Percentiles rank a stretch among this genome's conserved stretches.
phyloP scores from a whole-genome alignment of 2,329 filamentous ascomycete species.

The Clarireedia hainanense region DNA sequence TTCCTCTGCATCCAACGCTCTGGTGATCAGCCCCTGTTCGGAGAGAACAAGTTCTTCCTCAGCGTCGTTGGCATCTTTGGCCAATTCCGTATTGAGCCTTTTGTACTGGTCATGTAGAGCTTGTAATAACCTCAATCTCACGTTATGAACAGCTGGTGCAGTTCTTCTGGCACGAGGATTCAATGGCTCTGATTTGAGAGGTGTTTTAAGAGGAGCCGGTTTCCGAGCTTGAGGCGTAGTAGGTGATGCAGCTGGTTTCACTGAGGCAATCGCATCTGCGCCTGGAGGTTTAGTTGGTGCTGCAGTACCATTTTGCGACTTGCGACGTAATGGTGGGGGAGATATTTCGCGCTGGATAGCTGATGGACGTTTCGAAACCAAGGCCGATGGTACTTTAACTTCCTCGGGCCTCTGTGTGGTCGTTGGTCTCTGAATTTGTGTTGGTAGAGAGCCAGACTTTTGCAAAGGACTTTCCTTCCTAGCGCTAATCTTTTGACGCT shows the following conservation, averaged over 20 bases:
- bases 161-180: constrained; percentile 58
- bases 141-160: constrained; percentile 49
- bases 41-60: constrained; percentile 50
- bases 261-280: neutral
- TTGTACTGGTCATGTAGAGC: constrained; percentile 57
- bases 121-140: constrained; percentile 50
- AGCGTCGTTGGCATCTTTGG: constrained; percentile 41
- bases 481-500: constrained; percentile 26
- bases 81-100: constrained; percentile 58
- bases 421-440: neutral
- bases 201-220: constrained; percentile 14
- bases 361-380: constrained; percentile 6
- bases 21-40: constrained; percentile 58
- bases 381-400: neutral
- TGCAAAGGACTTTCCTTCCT: constrained; percentile 4
- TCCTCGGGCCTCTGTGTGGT: neutral
- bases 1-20: constrained; percentile 72
- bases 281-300: constrained; percentile 1
- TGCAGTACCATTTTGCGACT: constrained; percentile 9
- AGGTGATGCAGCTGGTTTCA: neutral
- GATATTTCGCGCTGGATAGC: constrained; percentile 18
- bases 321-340: constrained; percentile 23
- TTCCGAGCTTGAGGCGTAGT: neutral
- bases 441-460: neutral
- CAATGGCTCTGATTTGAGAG: constrained; percentile 43